These are phyloP conservation scores for Stephania yunnanensis DNA, from an alignment of 164 flowering plant genomes.

Conservation along the genomic window DNA sequence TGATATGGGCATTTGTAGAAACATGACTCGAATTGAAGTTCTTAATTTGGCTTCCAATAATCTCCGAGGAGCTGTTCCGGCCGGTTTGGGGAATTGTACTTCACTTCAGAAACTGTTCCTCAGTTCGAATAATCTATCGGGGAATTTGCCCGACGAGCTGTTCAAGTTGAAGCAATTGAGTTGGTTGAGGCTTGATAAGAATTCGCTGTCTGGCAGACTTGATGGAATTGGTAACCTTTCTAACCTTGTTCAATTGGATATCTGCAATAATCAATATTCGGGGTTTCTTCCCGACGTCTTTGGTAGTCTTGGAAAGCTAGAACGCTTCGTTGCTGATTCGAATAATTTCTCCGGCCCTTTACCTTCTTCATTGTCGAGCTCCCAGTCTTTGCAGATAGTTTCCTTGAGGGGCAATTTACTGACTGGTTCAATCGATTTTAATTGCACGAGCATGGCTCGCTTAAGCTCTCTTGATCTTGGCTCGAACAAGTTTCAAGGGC, in stretches of 20 bases:
- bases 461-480: slow-evolving; percentile 48
- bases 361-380: slow-evolving; percentile 48
- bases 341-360: slow-evolving; percentile 41
- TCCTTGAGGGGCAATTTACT: slow-evolving; percentile 56
- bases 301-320: slow-evolving; percentile 19
- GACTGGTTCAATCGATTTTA: slow-evolving; percentile 33
- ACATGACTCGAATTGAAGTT: slow-evolving; percentile 23
- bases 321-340: slow-evolving; percentile 33
- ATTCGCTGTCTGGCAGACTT: slow-evolving; percentile 37
- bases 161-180: slow-evolving; percentile 26
- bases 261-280: slow-evolving; percentile 40
- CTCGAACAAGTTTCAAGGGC: slow-evolving; percentile 39
- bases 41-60: slow-evolving; percentile 30
- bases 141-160: slow-evolving; percentile 32
- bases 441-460: slow-evolving; percentile 43
- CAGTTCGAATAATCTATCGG: slow-evolving; percentile 30
- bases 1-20: slow-evolving; percentile 29
- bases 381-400: slow-evolving; percentile 31
- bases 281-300: slow-evolving; percentile 56
- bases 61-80: slow-evolving; percentile 31
- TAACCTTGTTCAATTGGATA: slow-evolving; percentile 41
- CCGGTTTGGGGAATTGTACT: slow-evolving; percentile 35
- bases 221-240: slow-evolving; percentile 42
- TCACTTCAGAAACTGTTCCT: slow-evolving; percentile 30
- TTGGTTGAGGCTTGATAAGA: slow-evolving; percentile 30